Evolutionary conservation across 345 rosid genomes (phyloP), one percentile per base, ranked within the genome.

Genomic region (Murraya koenigii): DNA sequence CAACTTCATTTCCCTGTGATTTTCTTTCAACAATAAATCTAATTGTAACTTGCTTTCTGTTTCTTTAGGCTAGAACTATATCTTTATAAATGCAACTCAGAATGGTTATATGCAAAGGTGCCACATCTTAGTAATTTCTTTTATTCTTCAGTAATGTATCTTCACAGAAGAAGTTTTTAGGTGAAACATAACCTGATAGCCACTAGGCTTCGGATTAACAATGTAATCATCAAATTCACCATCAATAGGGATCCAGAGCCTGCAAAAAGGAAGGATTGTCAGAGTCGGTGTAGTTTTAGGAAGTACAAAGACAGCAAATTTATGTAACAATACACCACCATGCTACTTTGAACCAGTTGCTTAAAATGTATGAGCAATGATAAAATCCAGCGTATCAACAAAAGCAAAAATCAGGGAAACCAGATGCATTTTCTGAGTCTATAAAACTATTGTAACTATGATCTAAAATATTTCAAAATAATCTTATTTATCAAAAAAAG

Each of bases 211-310:
- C 62, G 95, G 95, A 74, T 91, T 91, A 70, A 91, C 88, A 81
- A 91, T 88, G 80, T 91, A 91, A 81, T 91, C 95, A 82, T 91
- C 95, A 84, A 89, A 86, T 84, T 91, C 93, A 61, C 95, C 95
- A 81, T 89, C 93, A 71, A 91, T 86, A 20, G 95, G 95, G 73
- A 88, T 81, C 95, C 95, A 91, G 35, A 91, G 86, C 85, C 95
- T 91, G 90, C 77, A 65, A 17, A 66, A 49, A 71, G 70, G 74
- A 49, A 6, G n/a, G 36, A 28, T 49, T 17, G 63, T 71, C 30
- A 66, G 47, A 71, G 67, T 41, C 30, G 70, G 30, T 25, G 75
- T 2, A 54, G 9, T 7, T 41, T 26, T 8, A 32, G 44, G 26
- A 41, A 54, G 74, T 52, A 8, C 41, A 49, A 44, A 35, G 8